Base-by-base conservation (phyloP, 352 stramenopile genomes). In the Pythium pyrilobum region DNA sequence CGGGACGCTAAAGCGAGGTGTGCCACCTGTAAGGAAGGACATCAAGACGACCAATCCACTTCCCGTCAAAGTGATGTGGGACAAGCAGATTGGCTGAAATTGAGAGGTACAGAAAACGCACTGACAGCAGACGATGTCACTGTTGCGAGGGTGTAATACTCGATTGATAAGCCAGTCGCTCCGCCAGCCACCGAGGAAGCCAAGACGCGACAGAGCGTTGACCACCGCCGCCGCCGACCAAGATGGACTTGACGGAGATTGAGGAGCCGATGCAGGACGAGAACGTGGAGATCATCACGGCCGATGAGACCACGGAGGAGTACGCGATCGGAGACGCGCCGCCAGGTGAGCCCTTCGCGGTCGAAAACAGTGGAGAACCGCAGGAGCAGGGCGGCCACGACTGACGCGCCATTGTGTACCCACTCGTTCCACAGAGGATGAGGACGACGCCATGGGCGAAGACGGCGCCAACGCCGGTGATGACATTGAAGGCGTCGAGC, bases 271-370 rank as follows among this genome's bases (percentile, higher is more conserved):
- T 70, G 27, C 56, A 83, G 36, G 72, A 89, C 51, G 81, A 71
- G 57, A 71, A 92, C 45, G 86, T 91, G 29, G 85, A 92, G 40
- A 69, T 93, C 62, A 92, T 95, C 71, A 79, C 80, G 44, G 65
- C 74, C 23, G 81, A 95, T 47, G 85, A 95, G 39, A 77, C 69
- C 25, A 77, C 74, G 15, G 64, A 93, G 55, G 85, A 95, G 71
- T 93, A 89, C 56, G 82, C 87, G 0, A 76, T 95, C 20, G 85
- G 85, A 36, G 85, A 92, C 32, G 79, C 74, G 12, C 82, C 82
- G 24, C 48, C 48, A 75, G 83, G 83, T 93, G 39, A 41, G 62
- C 31, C 23, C 3, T 10, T 39, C 24, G 12, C n/a, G 8, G 23
- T 20, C 37, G n/a, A 43, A 12, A 43, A 7, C 21, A 10, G 15